Evolutionary conservation across 2,329 filamentous ascomycete species (phyloP).

Genomic region (Hyphodiscus sp.): DNA sequence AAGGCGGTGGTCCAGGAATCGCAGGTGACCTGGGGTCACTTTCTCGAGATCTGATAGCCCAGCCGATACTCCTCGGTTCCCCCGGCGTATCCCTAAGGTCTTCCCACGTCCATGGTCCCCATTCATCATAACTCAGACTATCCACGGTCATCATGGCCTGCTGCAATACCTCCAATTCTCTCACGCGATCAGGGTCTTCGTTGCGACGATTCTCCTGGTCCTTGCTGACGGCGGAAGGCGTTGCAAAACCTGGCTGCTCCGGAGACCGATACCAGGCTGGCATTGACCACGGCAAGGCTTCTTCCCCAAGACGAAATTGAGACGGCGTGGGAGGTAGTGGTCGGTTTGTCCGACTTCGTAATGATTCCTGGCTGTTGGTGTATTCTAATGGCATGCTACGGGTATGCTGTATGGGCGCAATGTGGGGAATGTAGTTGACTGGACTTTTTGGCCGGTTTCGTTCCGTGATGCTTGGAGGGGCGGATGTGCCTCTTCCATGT

Average conservation of each 20-base stretch:
- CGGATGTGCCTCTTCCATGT: constrained; percentile 22
- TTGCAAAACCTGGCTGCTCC: neutral
- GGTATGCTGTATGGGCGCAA: constrained; percentile 11
- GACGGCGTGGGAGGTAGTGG: constrained; percentile 27
- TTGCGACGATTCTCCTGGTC: constrained; percentile 15
- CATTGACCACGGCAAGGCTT: constrained; percentile 28
- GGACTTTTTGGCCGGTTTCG: constrained; percentile 12
- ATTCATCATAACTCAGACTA: constrained; percentile 22
- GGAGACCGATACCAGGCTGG: constrained; percentile 22
- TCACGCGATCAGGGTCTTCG: constrained; percentile 25
- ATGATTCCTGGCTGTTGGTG: neutral
- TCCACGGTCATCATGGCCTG: constrained; percentile 31
- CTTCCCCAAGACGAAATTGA: constrained; percentile 28
- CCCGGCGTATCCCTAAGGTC: constrained; percentile 20
- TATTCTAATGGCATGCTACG: constrained; percentile 5
- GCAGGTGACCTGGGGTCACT: neutral
- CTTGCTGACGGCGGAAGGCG: constrained; percentile 1
- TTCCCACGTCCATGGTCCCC: constrained; percentile 25
- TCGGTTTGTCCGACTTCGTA: constrained; percentile 11
- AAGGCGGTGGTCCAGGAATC: constrained; percentile 17
- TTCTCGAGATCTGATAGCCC: constrained; percentile 25
- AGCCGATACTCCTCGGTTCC: constrained; percentile 26
- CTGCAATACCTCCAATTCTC: constrained; percentile 25
- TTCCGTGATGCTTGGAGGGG: constrained; percentile 22
- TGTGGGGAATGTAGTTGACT: neutral